Conservation (phyloP, 2,329 filamentous ascomycete genomes). For the Paraphoma sp. region DNA sequence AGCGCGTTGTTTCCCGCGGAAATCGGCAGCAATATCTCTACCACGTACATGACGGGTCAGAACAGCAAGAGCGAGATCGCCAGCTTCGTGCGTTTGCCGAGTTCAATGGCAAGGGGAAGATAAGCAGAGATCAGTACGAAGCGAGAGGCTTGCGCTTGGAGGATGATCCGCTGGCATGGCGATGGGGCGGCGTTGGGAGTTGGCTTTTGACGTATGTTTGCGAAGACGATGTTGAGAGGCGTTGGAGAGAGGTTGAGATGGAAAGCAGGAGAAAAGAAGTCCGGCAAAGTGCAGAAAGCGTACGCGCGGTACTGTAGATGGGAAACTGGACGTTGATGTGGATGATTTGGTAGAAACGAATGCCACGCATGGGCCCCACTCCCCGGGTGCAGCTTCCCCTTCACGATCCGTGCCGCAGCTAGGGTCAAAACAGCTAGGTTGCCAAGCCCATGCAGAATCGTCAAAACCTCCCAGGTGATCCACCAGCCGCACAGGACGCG, state of each 20-base stretch:
- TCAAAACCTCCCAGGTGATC: too few relatives aligned
- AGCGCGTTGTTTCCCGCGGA: conserved; percentile 65
- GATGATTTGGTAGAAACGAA: neutral
- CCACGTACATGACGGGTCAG: conserved; percentile 65
- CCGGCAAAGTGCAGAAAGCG: conserved; percentile 7
- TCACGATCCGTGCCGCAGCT: too few relatives aligned
- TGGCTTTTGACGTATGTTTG: conserved; percentile 47
- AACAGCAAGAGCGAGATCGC: conserved; percentile 61
- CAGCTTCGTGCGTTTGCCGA: conserved; percentile 33
- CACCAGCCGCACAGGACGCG: too few relatives aligned
- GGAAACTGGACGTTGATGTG: neutral
- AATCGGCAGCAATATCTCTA: conserved; percentile 69
- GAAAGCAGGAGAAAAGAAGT: conserved; percentile 3
- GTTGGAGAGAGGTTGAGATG: conserved; percentile 32
- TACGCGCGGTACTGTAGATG: conserved; percentile 28
- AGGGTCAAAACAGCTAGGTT: too few relatives aligned
- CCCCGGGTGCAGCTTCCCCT: too few relatives aligned
- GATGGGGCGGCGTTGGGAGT: conserved; percentile 44
- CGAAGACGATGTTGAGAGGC: conserved; percentile 39
- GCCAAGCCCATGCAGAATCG: too few relatives aligned
- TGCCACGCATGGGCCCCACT: too few relatives aligned
- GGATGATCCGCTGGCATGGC: conserved; percentile 45
- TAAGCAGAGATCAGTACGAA: conserved; percentile 22
- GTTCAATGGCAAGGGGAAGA: conserved; percentile 36
- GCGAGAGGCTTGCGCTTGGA: conserved; percentile 29